Evolutionary conservation across 2,329 filamentous ascomycete species (phyloP), one percentile per base, ranked within the genome.

Genomic region (Rasamsonia emersonii): DNA sequence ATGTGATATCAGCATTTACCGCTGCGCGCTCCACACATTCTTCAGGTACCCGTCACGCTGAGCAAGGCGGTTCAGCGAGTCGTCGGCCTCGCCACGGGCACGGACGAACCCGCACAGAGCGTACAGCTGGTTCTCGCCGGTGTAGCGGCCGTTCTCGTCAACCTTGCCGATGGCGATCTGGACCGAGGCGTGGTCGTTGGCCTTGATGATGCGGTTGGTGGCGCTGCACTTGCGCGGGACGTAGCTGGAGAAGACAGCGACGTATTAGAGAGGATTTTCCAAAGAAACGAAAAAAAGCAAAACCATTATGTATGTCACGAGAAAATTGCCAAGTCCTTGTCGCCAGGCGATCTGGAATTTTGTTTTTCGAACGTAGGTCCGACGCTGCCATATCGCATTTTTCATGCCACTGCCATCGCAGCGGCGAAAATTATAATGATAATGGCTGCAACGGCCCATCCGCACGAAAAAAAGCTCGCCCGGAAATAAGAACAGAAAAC

Each of bases 171-270:
- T 75, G 56, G 82, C 85, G 69, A 98, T 86, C 72, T 98, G 91
- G 56, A 96, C 91, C 45, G 85, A 93, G 58, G 86, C 89, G 78
- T 98, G 91, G 73, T 98, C 91, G 76, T 96, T 95, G 75, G 91
- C 86, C 77, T 95, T 95, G 81, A 98, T 96, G 77, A 96, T 95
- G 73, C 91, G 86, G 85, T 93, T 93, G 68, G 89, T 94, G 57
- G 88, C 88, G 68, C 78, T 86, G 84, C 89, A 96, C 77, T 95
- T 96, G 77, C 89, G 86, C 66, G 86, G 86, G 76, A 94, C 84
- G 80, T 93, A 93, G 67, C 86, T 93, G 62, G 45, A 47, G n/a
- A 18, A 37, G 20, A 35, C 32, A 28, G 33, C 28, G 29, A 26
- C 37, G 16, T n/a, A 31, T 33, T 30, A 35, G 26, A 24, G 10